Conservation (phyloP, 2,329 filamentous ascomycete species). For the Nemania bipapillata region DNA sequence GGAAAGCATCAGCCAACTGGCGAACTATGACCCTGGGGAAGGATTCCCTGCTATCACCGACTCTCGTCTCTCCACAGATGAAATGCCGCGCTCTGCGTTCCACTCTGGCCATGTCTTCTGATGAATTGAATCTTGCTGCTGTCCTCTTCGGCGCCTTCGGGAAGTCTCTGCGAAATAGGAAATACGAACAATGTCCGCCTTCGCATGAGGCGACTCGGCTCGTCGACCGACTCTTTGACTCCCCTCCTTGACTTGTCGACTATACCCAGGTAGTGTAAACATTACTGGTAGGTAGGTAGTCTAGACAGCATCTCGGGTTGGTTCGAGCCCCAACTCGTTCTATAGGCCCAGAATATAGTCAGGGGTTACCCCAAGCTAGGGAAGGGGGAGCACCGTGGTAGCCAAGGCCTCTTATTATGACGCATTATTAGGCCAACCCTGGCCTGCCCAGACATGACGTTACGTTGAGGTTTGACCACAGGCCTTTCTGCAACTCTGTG, state of each 20-base stretch:
- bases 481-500: slow-evolving; percentile 40
- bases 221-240: too few species aligned
- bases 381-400: slow-evolving; percentile 24
- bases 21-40: slow-evolving; percentile 35
- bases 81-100: slow-evolving; percentile 26
- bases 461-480: slow-evolving; percentile 41
- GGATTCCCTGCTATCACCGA: slow-evolving; percentile 27
- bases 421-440: slow-evolving; percentile 30
- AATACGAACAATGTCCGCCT: slow-evolving; percentile 11
- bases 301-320: slow-evolving; percentile 24
- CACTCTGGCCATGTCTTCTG: slow-evolving; percentile 18
- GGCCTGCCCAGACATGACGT: slow-evolving; percentile 32
- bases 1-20: slow-evolving; percentile 30
- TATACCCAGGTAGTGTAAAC: not conserved
- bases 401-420: slow-evolving; percentile 34
- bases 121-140: slow-evolving; percentile 33
- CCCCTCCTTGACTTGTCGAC: not conserved
- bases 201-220: slow-evolving; percentile 11
- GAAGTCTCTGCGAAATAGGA: not conserved
- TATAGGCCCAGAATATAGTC: slow-evolving; percentile 29
- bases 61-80: slow-evolving; percentile 21
- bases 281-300: not conserved
- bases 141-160: slow-evolving; percentile 31
- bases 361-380: slow-evolving; percentile 32
- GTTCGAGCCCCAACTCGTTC: slow-evolving; percentile 32